phyloP scores from a whole-genome alignment of 2,329 filamentous ascomycete species.

The Penicillium sp. region DNA sequence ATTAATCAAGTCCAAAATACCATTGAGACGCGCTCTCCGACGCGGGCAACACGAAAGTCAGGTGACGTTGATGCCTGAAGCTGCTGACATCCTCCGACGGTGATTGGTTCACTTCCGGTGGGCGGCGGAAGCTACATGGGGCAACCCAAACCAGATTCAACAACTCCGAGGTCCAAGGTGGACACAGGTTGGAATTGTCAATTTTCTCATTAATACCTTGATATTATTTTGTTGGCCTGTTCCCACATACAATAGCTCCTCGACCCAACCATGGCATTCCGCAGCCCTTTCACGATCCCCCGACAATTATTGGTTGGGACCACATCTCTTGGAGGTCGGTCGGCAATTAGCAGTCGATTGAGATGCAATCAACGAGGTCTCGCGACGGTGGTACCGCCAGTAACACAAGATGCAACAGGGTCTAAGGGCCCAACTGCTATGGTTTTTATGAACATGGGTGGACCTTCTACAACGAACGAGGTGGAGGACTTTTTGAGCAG shows the following conservation, averaged over 20 bases:
- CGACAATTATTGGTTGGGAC: conserved; percentile 30
- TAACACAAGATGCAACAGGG: conserved; percentile 72
- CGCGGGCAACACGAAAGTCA: conserved; percentile 36
- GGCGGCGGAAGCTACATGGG: background rate
- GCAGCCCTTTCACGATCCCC: conserved; percentile 36
- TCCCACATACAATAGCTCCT: background rate
- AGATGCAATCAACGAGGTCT: conserved; percentile 35
- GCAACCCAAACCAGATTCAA: background rate
- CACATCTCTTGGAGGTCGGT: conserved; percentile 20
- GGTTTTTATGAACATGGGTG: conserved; percentile 99
- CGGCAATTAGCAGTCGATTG: conserved; percentile 24
- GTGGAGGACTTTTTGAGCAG: conserved; percentile 87
- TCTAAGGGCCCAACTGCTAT: conserved; percentile 87
- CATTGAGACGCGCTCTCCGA: conserved; percentile 29
- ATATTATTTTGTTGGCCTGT: background rate
- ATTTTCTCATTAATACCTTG: background rate
- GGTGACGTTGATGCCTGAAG: conserved; percentile 26
- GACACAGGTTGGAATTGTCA: background rate
- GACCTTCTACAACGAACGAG: conserved; percentile 82
- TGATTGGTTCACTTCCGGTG: conserved; percentile 30
- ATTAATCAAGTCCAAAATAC: conserved; percentile 12
- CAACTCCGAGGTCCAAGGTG: conserved; percentile 5
- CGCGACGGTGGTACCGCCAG: conserved; percentile 69
- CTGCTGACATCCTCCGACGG: conserved; percentile 29
- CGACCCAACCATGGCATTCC: conserved; percentile 41